Evolutionary conservation across 306 rosid species (phyloP).

Genomic region (Sindora glabra): DNA sequence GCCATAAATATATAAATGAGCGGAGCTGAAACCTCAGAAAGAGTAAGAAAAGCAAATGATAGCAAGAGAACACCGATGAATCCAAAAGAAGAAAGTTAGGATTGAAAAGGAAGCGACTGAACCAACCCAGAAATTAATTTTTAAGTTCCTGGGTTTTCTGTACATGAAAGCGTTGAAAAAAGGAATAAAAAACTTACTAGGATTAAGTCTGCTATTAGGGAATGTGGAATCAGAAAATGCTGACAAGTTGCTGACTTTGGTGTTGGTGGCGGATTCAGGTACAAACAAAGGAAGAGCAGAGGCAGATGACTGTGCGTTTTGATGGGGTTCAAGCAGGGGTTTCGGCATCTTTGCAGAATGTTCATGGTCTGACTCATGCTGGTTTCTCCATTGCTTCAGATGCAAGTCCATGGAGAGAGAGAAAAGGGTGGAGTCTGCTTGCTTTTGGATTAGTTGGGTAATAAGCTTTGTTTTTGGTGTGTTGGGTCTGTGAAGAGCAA

Average conservation of each 20-base stretch:
- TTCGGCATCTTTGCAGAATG: conserved; percentile 81
- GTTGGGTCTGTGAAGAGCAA: conserved; percentile 37
- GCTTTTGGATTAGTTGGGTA: conserved; percentile 14
- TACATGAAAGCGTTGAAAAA: neutral
- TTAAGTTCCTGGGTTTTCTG: conserved; percentile 7
- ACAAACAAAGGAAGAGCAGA: conserved; percentile 71
- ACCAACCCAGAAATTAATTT: conserved; percentile 5
- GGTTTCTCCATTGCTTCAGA: conserved; percentile 85
- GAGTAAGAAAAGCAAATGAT: conserved; percentile 3
- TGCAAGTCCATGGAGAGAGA: conserved; percentile 60
- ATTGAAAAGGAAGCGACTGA: neutral
- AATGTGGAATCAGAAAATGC: conserved; percentile 46
- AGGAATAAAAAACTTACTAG: conserved; percentile 43
- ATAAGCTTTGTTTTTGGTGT: conserved; percentile 16
- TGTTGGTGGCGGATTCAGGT: conserved; percentile 44
- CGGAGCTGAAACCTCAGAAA: conserved; percentile 9
- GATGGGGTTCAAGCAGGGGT: conserved; percentile 50
- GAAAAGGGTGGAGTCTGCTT: neutral
- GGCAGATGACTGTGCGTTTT: conserved; percentile 33
- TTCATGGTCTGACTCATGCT: conserved; percentile 74
- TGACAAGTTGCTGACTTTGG: conserved; percentile 49
- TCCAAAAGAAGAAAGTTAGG: neutral
- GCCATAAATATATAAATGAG: conserved; percentile 15
- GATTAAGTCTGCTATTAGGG: conserved; percentile 28
- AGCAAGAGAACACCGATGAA: conserved; percentile 3